These are phyloP conservation scores for Candida adriatica DNA, from an alignment of 805 yeast species.

Conservation along the genomic window DNA sequence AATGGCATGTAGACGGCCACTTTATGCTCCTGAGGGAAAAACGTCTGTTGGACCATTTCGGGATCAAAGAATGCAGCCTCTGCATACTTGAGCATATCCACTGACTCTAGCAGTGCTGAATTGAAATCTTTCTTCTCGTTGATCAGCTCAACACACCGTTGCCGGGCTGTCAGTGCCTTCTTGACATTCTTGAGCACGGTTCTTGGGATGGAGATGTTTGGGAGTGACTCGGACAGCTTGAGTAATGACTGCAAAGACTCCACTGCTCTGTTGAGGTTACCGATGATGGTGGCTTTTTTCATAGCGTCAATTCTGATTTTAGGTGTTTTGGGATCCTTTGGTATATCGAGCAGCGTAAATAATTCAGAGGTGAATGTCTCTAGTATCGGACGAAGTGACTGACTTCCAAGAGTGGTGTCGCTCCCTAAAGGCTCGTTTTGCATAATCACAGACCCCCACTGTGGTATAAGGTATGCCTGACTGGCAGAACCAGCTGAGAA, in stretches of 20 bases:
- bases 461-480: constrained; percentile 60
- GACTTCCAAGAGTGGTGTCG: constrained; percentile 28
- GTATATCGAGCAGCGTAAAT: constrained; percentile 65
- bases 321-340: constrained; percentile 51
- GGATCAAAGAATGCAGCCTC: constrained; percentile 84
- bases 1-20: constrained; percentile 90
- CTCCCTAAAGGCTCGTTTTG: constrained; percentile 27
- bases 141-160: constrained; percentile 24
- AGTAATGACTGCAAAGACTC: constrained; percentile 69
- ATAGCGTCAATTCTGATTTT: constrained; percentile 58
- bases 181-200: constrained; percentile 55
- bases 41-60: constrained; percentile 91
- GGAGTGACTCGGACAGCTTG: constrained; percentile 60
- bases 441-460: constrained; percentile 67
- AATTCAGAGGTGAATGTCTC: constrained; percentile 71
- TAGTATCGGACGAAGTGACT: constrained; percentile 49
- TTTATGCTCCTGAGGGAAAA: constrained; percentile 93
- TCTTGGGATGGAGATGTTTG: constrained; percentile 79
- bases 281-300: constrained; percentile 49
- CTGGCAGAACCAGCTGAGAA: constrained; percentile 23
- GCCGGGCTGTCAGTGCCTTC: constrained; percentile 37
- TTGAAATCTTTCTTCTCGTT: constrained; percentile 28
- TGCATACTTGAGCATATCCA: constrained; percentile 28
- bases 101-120: constrained; percentile 52
- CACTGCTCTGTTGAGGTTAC: constrained; percentile 55